Base-by-base conservation (phyloP, 352 stramenopile genomes). In the Phytopythium aichiense region DNA sequence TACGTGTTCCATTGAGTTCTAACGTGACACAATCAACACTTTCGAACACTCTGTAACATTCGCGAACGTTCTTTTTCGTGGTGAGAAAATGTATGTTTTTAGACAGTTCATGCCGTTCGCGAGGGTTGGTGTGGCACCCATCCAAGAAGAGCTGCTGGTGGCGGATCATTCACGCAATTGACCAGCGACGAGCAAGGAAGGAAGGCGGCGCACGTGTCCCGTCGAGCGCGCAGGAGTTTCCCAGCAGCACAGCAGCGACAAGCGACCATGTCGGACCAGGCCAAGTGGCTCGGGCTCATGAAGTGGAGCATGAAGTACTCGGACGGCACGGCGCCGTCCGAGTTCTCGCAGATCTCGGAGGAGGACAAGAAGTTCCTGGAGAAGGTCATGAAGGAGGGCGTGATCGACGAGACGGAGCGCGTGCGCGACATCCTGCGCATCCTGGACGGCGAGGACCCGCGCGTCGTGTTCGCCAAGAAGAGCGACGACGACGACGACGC, bases 281-380 rank as follows among this genome's bases (percentile, higher is more conserved):
- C 84, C 67, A 95, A 95, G 68, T 95, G 87, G 87, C 80, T 92
- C 45, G 87, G 81, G n/a, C 72, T 95, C 22, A 78, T 95, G 79
- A 87, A 86, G 61, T 95, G 87, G 87, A 93, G 79, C 52, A 94
- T 95, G 87, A 87, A 94, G 69, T 85, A 95, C 65, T 74, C 79
- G 65, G 84, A 95, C 63, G 84, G 83, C 65, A 94, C 87, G 52
- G 77, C 70, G 43, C 81, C 83, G 48, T 83, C 78, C 7, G 65
- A 88, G 35, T 72, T 71, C 25, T 77, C 73, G n/a, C 72, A 84
- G 42, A 93, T 95, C 71, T 82, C 77, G 13, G 77, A 91, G 38
- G 83, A 95, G 43, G 84, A 94, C 63, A 76, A 76, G 31, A 68
- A 74, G 18, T 95, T 92, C 53, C 68, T 95, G 35, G 87, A 95